These are phyloP conservation scores for Sutorius eximius DNA, from an alignment of 1,284 basidiomycete species.

Conservation along the genomic window DNA sequence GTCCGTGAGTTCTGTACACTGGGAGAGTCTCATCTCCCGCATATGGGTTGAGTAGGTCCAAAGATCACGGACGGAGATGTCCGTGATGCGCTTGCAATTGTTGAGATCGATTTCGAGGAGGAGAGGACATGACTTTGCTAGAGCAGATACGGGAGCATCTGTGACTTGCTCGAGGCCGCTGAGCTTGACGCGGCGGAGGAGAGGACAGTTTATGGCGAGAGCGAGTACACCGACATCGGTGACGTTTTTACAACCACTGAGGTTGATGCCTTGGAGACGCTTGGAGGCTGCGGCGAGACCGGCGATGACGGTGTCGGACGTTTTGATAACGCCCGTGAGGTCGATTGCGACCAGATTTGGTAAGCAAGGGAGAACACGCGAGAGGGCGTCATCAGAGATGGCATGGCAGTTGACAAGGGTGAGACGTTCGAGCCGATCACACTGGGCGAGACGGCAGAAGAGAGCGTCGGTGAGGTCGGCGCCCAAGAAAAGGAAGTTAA, in stretches of 20 bases:
- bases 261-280: slow-evolving; percentile 90
- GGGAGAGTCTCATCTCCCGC: slow-evolving; percentile 88
- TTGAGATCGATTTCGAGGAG: slow-evolving; percentile 95
- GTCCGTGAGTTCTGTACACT: slow-evolving; percentile 80
- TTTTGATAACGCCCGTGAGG: slow-evolving; percentile 71
- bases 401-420: slow-evolving; percentile 84
- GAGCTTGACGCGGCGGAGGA: slow-evolving; percentile 88
- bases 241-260: slow-evolving; percentile 82
- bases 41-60: slow-evolving; percentile 82
- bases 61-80: slow-evolving; percentile 78
- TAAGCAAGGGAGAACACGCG: slow-evolving; percentile 68
- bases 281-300: slow-evolving; percentile 71
- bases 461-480: slow-evolving; percentile 77
- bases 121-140: slow-evolving; percentile 83
- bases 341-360: slow-evolving; percentile 87
- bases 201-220: slow-evolving; percentile 73
- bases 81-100: slow-evolving; percentile 77
- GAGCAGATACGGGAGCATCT: slow-evolving; percentile 73
- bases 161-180: slow-evolving; percentile 77
- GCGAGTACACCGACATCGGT: slow-evolving; percentile 78
- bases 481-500: slow-evolving; percentile 84
- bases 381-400: slow-evolving; percentile 70
- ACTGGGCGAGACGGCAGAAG: slow-evolving; percentile 73
- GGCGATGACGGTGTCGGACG: slow-evolving; percentile 70
- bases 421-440: slow-evolving; percentile 86